Conservation (phyloP, 169 alveolate genomes). For the Ichthyophthirius multifiliis region DNA sequence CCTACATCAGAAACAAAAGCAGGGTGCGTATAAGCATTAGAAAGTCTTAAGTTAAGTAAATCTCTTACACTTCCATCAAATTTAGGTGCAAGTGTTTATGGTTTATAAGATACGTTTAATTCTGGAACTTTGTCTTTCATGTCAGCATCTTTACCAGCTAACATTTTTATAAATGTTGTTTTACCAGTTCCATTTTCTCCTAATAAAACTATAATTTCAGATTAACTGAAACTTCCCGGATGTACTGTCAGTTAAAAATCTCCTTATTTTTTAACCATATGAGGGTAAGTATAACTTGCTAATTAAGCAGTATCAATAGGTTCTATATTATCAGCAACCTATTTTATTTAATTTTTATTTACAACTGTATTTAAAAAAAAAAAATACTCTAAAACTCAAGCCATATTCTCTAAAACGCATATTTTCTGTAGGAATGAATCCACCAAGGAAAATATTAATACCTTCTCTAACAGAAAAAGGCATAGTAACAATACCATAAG, state of each 20-base stretch:
- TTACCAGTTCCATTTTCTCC: constrained; percentile 99
- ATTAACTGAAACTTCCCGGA: constrained; percentile 93
- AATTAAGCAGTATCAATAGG: constrained; percentile 38
- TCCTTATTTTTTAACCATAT: constrained; percentile 86
- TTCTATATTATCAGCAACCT: constrained; percentile 44
- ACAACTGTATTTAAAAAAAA: too few species aligned
- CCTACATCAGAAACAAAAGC: constrained; percentile 96
- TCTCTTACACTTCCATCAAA: constrained; percentile 97
- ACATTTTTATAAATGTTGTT: constrained; percentile 95
- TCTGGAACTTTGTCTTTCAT: constrained; percentile 86
- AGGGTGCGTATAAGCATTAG: constrained; percentile 91
- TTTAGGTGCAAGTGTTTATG: constrained; percentile 97
- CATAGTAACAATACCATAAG: constrained; percentile 99
- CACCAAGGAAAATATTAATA: constrained; percentile 97
- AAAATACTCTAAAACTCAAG: constrained; percentile 90
- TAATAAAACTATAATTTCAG: constrained; percentile 96
- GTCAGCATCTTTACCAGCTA: constrained; percentile 38
- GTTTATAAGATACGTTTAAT: constrained; percentile 95
- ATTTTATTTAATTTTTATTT: too few species aligned
- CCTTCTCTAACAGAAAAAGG: constrained; percentile 99
- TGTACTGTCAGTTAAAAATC: constrained; percentile 84
- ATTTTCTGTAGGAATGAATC: constrained; percentile 99
- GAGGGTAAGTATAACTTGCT: constrained; percentile 73
- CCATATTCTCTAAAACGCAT: constrained; percentile 98
- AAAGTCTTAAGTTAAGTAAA: constrained; percentile 89